Percentiles rank a stretch among this genome's conserved stretches.
phyloP scores from a whole-genome alignment of 331 rosid genomes.

The Rhamnella rubrinervis region DNA sequence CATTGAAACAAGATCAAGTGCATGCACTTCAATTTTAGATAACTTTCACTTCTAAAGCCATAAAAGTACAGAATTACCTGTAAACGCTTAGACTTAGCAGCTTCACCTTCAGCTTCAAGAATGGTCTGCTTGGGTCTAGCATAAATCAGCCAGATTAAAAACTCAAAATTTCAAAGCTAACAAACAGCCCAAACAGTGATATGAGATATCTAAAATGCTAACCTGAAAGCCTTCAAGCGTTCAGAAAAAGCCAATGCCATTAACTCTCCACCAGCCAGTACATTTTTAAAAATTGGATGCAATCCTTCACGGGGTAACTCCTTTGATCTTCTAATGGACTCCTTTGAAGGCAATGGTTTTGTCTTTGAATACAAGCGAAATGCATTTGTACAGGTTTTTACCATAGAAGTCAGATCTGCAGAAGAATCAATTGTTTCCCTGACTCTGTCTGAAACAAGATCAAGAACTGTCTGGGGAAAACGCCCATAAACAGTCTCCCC shows the following conservation, averaged over 20 bases:
- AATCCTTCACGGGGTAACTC: constrained; percentile 79
- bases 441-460: constrained; percentile 82
- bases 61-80: constrained; percentile 42
- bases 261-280: constrained; percentile 78
- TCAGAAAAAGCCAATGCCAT: constrained; percentile 95
- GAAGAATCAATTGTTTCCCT: constrained; percentile 75
- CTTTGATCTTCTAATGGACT: constrained; percentile 80
- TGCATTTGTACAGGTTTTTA: constrained; percentile 72
- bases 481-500: constrained; percentile 90
- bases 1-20: no score
- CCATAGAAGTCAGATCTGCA: constrained; percentile 56
- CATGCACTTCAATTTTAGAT: not conserved
- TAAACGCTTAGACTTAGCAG: constrained; percentile 63
- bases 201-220: constrained; percentile 15
- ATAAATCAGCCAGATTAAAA: constrained; percentile 26
- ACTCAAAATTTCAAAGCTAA: constrained; percentile 6
- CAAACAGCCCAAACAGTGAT: not conserved
- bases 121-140: constrained; percentile 89
- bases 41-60: constrained; percentile 7
- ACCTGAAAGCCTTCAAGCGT: constrained; percentile 87
- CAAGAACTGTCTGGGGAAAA: constrained; percentile 80
- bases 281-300: constrained; percentile 80
- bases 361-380: constrained; percentile 80
- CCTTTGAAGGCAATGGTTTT: constrained; percentile 82
- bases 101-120: constrained; percentile 93